Evolutionary conservation across 2,329 filamentous ascomycete genomes (phyloP).

Genomic region (Tolypocladium endophyticum): DNA sequence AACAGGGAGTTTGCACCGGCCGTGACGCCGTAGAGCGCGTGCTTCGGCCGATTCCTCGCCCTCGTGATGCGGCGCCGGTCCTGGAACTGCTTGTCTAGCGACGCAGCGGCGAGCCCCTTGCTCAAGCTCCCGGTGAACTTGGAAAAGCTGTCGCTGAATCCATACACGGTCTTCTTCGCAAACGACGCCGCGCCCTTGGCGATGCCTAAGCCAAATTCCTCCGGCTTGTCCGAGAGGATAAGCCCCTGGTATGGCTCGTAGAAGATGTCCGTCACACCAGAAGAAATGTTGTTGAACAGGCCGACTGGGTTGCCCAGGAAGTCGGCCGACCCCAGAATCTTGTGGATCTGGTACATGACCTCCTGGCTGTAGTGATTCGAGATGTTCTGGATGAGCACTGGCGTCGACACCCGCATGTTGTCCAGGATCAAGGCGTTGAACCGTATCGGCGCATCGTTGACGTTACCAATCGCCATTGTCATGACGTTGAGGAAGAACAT

Average conservation of each 20-base stretch:
- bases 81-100: conserved; percentile 97
- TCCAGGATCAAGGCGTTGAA: conserved; percentile 92
- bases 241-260: conserved; percentile 98
- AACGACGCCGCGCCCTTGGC: conserved; percentile 95
- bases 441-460: conserved; percentile 92
- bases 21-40: conserved; percentile 91
- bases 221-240: conserved; percentile 89
- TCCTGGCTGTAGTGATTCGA: conserved; percentile 96
- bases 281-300: conserved; percentile 96
- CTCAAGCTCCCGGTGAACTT: conserved; percentile 97
- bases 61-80: conserved; percentile 89
- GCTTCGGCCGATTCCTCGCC: conserved; percentile 88
- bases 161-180: conserved; percentile 97
- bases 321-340: conserved; percentile 92
- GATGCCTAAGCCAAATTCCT: conserved; percentile 89
- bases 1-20: conserved; percentile 92
- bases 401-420: conserved; percentile 84
- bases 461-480: conserved; percentile 98
- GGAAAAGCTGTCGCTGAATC: conserved; percentile 92
- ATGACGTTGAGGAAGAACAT: conserved; percentile 99
- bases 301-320: conserved; percentile 97
- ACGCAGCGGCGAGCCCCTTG: conserved; percentile 90
- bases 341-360: conserved; percentile 89
- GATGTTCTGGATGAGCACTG: conserved; percentile 74
- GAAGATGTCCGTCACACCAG: conserved; percentile 94